phyloP scores from a whole-genome alignment of 2,329 filamentous ascomycete species.

The Drechslerella dactyloides region DNA sequence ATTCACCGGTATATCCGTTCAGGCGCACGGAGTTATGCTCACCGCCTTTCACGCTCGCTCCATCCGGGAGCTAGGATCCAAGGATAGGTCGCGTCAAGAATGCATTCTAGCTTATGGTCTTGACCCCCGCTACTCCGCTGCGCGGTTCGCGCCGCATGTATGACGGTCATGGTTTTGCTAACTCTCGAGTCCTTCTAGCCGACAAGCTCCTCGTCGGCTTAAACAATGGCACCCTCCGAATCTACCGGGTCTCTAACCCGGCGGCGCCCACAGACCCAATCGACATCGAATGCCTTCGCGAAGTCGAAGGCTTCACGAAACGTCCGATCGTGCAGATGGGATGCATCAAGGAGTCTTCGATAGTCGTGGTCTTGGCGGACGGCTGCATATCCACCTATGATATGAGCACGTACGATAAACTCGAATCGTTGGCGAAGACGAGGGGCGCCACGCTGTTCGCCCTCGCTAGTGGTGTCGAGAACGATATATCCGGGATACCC shows the following conservation, averaged over 20 bases:
- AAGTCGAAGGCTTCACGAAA: slow-evolving; percentile 91
- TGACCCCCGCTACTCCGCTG: slow-evolving; percentile 1
- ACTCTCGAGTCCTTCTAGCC: slow-evolving; percentile 61
- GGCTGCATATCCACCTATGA: slow-evolving; percentile 89
- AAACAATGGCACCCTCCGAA: slow-evolving; percentile 83
- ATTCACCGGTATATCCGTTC: slow-evolving; percentile 54
- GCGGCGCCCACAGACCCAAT: slow-evolving; percentile 55
- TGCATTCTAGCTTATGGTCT: slow-evolving; percentile 86
- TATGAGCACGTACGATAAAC: slow-evolving; percentile 78
- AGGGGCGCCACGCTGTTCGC: slow-evolving; percentile 90
- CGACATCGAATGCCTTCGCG: slow-evolving; percentile 81
- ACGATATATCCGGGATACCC: slow-evolving; percentile 86
- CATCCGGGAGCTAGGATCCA: slow-evolving; percentile 93
- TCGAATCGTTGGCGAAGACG: slow-evolving; percentile 80
- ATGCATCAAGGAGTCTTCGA: slow-evolving; percentile 91
- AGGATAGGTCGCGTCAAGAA: slow-evolving; percentile 97
- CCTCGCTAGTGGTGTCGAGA: slow-evolving; percentile 92
- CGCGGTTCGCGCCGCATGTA: slow-evolving; percentile 2
- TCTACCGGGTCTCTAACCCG: slow-evolving; percentile 67
- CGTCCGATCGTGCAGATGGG: slow-evolving; percentile 91
- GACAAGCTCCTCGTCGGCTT: slow-evolving; percentile 91
- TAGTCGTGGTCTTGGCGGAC: slow-evolving; percentile 88
- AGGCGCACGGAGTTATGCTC: slow-evolving; percentile 70
- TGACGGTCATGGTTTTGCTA: slow-evolving; percentile 31
- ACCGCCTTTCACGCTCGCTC: slow-evolving; percentile 95